Evolutionary conservation across 2,329 filamentous ascomycete species (phyloP).

Genomic region (Aspergillus fructus): DNA sequence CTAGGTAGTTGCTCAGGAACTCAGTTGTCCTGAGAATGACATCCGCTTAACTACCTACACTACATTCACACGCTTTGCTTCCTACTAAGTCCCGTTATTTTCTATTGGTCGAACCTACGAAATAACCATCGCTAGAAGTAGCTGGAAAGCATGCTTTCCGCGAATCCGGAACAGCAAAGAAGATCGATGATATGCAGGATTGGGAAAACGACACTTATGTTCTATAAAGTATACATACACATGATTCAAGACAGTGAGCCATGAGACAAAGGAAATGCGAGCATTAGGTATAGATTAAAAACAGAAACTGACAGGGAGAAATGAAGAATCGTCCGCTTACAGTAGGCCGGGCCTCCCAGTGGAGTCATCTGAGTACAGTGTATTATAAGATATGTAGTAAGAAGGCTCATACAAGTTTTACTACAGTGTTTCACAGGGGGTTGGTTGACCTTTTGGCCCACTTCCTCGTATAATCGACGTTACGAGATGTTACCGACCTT

Average conservation of each 20-base stretch:
- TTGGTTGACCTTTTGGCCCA: neutral
- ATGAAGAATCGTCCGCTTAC: neutral
- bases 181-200: neutral
- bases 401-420: neutral
- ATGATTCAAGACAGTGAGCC: neutral
- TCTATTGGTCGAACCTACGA: neutral
- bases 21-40: neutral
- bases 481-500: constrained; percentile 24
- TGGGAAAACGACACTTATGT: neutral
- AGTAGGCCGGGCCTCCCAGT: neutral
- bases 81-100: neutral
- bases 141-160: neutral
- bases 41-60: neutral
- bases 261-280: neutral
- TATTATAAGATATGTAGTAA: neutral
- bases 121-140: too few species aligned
- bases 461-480: neutral
- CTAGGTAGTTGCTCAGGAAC: neutral
- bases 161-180: neutral
- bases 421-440: neutral
- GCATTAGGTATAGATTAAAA: neutral
- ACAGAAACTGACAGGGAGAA: neutral
- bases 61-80: neutral
- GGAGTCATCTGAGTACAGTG: neutral
- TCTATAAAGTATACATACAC: neutral